Conservation (phyloP, 805 yeast genomes). For the Isabelozyma gotoi region DNA sequence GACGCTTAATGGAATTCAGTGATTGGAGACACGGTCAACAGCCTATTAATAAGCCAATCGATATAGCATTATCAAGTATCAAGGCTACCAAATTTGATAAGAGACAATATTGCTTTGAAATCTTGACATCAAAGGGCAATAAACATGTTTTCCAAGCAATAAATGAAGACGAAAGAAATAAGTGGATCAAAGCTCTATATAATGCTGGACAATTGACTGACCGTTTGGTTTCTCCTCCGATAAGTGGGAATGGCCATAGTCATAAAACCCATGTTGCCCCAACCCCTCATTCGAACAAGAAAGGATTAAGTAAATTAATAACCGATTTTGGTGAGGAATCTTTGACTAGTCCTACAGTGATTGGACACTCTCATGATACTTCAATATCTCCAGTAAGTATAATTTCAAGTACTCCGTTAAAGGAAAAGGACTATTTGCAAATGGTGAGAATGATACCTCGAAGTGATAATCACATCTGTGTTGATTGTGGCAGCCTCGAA, state of each 20-base stretch:
- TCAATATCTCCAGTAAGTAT: conserved; percentile 34
- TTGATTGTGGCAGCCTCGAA: conserved; percentile 70
- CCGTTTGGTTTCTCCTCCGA: conserved; percentile 4
- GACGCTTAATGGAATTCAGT: conserved; percentile 65
- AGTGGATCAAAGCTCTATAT: conserved; percentile 67
- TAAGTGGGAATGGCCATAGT: not conserved
- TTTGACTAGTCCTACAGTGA: conserved; percentile 7
- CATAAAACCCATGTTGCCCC: not conserved
- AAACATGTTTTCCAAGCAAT: conserved; percentile 76
- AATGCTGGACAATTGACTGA: conserved; percentile 53
- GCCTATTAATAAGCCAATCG: conserved; percentile 65
- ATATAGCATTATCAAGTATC: conserved; percentile 64
- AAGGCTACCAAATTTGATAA: conserved; percentile 49
- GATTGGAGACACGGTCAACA: conserved; percentile 76
- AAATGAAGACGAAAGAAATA: conserved; percentile 60
- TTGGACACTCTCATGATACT: conserved; percentile 8
- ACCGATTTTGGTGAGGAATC: conserved; percentile 7
- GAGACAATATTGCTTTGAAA: conserved; percentile 66
- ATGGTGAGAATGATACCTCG: conserved; percentile 41
- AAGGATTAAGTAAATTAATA: conserved; percentile 7
- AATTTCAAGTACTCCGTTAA: conserved; percentile 17
- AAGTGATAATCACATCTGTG: conserved; percentile 63
- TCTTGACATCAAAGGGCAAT: conserved; percentile 63
- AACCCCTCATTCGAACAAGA: not conserved
- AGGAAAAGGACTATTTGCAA: conserved; percentile 28